Percentiles rank a stretch among this genome's conserved stretches.
Conservation (phyloP, 176 grass and related monocot species). For the Oropetium thomaeum region DNA sequence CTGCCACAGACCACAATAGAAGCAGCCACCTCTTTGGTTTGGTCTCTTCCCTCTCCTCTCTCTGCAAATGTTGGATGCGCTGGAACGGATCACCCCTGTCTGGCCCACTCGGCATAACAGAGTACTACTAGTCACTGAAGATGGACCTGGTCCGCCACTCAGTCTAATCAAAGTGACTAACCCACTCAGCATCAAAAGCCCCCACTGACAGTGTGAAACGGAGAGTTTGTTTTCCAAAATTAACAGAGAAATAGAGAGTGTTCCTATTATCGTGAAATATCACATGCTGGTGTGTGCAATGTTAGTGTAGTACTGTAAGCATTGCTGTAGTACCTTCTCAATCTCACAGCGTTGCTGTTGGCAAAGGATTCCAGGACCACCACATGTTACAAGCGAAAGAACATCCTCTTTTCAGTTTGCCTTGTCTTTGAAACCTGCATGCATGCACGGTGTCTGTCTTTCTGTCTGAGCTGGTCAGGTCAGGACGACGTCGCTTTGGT, state of each 20-base stretch:
- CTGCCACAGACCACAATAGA: neutral
- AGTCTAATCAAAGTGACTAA: neutral
- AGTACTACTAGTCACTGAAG: neutral
- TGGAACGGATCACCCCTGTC: neutral
- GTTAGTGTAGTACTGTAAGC: no score
- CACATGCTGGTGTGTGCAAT: no score
- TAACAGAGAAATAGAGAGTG: neutral
- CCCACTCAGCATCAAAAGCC: neutral
- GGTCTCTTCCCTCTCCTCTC: neutral
- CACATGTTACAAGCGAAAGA: neutral
- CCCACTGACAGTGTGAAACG: neutral
- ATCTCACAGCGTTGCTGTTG: neutral
- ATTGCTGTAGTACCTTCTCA: no score
- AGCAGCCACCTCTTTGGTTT: neutral
- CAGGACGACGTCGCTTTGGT: neutral
- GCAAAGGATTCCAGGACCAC: neutral
- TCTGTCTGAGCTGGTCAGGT: neutral
- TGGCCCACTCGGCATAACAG: neutral
- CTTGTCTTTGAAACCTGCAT: neutral
- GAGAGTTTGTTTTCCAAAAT: neutral
- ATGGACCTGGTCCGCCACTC: neutral
- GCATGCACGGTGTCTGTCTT: neutral
- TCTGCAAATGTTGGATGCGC: neutral
- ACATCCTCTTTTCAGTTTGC: constrained; percentile 7
- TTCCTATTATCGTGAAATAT: neutral